Conservation (phyloP, 331 rosid genomes). For the Quercus phellos region DNA sequence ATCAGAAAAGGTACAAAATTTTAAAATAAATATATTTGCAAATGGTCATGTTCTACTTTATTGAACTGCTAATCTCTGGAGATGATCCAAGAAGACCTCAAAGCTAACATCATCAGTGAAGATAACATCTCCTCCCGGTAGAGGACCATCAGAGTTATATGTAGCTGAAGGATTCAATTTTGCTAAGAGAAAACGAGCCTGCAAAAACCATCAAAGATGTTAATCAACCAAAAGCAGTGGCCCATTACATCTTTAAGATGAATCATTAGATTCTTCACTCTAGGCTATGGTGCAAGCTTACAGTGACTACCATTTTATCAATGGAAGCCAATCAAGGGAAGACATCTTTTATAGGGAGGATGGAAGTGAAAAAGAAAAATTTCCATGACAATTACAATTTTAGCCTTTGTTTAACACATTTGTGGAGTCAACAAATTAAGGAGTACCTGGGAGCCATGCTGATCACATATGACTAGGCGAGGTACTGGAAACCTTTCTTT, state of each 20-base stretch:
- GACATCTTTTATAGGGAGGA: background rate
- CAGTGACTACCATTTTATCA: background rate
- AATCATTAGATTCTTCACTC: background rate
- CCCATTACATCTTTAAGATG: background rate
- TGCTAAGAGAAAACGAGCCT: constrained; percentile 95
- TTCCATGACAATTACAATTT: background rate
- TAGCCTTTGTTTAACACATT: background rate
- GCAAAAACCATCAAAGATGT: constrained; percentile 7
- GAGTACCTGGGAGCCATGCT: constrained; percentile 91
- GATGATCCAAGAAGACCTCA: constrained; percentile 94
- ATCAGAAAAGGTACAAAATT: background rate
- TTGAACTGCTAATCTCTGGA: constrained; percentile 94
- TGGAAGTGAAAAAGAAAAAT: background rate
- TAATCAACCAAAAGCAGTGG: background rate
- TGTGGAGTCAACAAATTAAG: background rate
- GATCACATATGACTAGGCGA: constrained; percentile 93
- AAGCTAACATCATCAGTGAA: constrained; percentile 94
- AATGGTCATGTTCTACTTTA: constrained; percentile 19
- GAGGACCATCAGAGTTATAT: constrained; percentile 63
- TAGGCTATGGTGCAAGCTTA: background rate
- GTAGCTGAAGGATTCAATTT: constrained; percentile 93
- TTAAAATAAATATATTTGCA: constrained; percentile 32
- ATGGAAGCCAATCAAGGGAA: background rate
- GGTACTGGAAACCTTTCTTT: constrained; percentile 96
- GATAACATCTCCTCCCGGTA: constrained; percentile 85